phyloP scores from a whole-genome alignment of 169 alveolate genomes.

The Babesia divergens region DNA sequence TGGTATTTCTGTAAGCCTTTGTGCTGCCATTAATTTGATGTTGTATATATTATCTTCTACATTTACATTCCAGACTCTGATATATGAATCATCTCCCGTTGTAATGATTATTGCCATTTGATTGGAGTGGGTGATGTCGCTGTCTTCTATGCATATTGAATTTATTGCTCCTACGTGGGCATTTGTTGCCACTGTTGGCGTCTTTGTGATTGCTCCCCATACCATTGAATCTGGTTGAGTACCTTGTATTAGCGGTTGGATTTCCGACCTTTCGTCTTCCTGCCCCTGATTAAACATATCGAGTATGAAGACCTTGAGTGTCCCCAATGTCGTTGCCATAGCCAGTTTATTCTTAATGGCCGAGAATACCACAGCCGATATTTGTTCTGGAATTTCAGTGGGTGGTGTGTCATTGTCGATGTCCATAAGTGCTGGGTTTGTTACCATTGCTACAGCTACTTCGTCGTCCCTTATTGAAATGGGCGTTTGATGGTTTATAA shows the following conservation, averaged over 20 bases:
- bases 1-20: background rate
- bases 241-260: too few species aligned
- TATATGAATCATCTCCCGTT: background rate
- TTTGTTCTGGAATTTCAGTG: background rate
- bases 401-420: too few species aligned
- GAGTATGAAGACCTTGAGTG: background rate
- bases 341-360: background rate
- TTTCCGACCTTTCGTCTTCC: too few species aligned
- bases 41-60: background rate
- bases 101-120: background rate
- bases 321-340: background rate
- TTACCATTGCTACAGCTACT: too few species aligned
- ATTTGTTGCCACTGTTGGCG: background rate
- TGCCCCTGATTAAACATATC: too few species aligned
- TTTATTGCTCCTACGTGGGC: constrained; percentile 4
- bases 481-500: background rate
- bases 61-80: background rate
- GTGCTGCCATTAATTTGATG: background rate
- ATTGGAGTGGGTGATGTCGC: background rate
- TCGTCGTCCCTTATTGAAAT: too few species aligned
- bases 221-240: background rate
- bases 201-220: constrained; percentile 9
- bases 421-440: too few species aligned
- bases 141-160: background rate
- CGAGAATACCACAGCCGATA: background rate